Evolutionary conservation across 2,329 filamentous ascomycete species (phyloP).

Genomic region (Alternaria burnsii): DNA sequence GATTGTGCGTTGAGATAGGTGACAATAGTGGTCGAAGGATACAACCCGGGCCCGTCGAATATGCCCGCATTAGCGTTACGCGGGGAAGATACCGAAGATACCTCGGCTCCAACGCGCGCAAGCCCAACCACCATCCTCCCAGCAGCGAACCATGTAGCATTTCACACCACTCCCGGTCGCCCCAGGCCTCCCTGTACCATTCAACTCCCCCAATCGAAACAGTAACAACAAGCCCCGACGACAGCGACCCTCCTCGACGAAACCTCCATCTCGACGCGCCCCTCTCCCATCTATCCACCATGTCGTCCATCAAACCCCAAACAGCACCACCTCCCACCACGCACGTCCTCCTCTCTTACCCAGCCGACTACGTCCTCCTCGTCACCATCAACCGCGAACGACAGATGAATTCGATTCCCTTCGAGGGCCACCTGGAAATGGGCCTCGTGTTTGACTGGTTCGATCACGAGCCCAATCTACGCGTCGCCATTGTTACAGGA

Average conservation of each 20-base stretch:
- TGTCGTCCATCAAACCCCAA: constrained; percentile 38
- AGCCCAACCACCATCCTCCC: not conserved
- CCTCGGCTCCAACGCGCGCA: constrained; percentile 11
- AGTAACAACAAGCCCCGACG: not conserved
- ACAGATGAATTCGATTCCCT: constrained; percentile 57
- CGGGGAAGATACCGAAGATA: constrained; percentile 16
- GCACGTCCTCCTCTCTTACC: constrained; percentile 56
- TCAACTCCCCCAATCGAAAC: not conserved
- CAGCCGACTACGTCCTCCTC: constrained; percentile 58
- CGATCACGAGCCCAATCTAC: constrained; percentile 59
- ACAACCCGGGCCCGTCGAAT: too few species aligned
- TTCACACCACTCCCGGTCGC: not conserved
- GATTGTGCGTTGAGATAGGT: not conserved
- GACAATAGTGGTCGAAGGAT: not conserved
- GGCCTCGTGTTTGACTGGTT: constrained; percentile 63
- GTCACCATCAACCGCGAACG: constrained; percentile 63
- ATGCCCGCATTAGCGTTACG: not conserved
- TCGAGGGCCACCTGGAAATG: constrained; percentile 58
- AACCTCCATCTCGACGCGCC: not conserved
- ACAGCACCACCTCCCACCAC: constrained; percentile 43
- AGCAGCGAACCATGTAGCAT: constrained; percentile 17
- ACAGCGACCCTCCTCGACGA: not conserved
- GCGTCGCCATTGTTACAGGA: constrained; percentile 60
- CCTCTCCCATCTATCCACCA: constrained; percentile 15
- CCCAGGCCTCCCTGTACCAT: not conserved